These are phyloP conservation scores for Coemansia sp. DNA, from an alignment of 192 early-diverging fungal species.

Conservation along the genomic window DNA sequence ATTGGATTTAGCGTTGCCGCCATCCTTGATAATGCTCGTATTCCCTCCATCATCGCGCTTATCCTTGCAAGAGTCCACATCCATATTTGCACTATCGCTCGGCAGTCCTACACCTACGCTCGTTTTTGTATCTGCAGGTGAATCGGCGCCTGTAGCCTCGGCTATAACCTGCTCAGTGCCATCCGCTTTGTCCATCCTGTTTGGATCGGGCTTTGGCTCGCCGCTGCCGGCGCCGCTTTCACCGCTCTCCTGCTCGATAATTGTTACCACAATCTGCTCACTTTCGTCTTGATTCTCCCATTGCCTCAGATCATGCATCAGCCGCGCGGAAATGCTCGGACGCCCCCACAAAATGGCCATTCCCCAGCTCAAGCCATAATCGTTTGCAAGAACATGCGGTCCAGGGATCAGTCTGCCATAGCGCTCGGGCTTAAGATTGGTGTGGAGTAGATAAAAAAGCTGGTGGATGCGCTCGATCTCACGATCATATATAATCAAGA, in stretches of 20 bases:
- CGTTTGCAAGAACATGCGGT: slow-evolving; percentile 29
- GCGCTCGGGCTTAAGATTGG: slow-evolving; percentile 39
- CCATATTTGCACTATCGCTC: slow-evolving; percentile 5
- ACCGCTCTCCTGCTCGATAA: slow-evolving; percentile 12
- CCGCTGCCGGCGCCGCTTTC: background rate
- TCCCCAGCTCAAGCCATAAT: slow-evolving; percentile 40
- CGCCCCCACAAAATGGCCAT: slow-evolving; percentile 47
- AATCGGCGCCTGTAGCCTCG: background rate
- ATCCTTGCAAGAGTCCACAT: background rate
- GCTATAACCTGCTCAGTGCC: background rate
- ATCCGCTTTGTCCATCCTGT: background rate
- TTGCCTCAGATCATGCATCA: slow-evolving; percentile 32
- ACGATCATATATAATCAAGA: slow-evolving; percentile 44
- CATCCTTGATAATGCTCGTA: background rate
- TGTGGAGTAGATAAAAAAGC: slow-evolving; percentile 41
- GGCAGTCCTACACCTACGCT: background rate
- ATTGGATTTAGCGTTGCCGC: background rate
- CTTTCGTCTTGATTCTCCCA: slow-evolving; percentile 37
- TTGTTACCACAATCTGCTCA: slow-evolving; percentile 13
- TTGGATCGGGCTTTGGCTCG: background rate
- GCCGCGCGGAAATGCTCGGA: slow-evolving; percentile 24
- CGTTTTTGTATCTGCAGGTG: background rate
- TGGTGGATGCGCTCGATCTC: slow-evolving; percentile 50
- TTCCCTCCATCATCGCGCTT: background rate
- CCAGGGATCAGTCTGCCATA: slow-evolving; percentile 41